These are phyloP conservation scores for Gracilaria gracilis DNA, from an alignment of 23 red algal species.

Conservation along the genomic window DNA sequence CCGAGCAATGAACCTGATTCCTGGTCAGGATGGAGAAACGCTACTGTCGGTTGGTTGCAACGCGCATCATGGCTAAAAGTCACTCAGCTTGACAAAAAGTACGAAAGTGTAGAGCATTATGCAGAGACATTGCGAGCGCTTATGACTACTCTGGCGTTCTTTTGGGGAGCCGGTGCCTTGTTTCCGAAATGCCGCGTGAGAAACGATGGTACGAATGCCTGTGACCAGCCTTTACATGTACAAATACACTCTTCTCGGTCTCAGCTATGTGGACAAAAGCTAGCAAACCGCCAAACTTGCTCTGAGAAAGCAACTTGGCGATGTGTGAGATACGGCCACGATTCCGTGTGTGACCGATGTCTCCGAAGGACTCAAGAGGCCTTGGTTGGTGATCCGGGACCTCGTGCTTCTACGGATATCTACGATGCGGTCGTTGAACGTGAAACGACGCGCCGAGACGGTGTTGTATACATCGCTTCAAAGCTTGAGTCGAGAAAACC, in stretches of 20 bases:
- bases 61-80: constrained; percentile 18
- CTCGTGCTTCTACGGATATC: constrained; percentile 55
- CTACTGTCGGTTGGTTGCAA: constrained; percentile 57
- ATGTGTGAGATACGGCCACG: constrained; percentile 41
- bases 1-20: neutral
- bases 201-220: constrained; percentile 21
- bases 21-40: constrained; percentile 44
- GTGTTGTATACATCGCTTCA: constrained; percentile 43
- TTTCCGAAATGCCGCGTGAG: constrained; percentile 50
- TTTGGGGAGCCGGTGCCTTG: constrained; percentile 61
- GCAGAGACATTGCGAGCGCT: constrained; percentile 29
- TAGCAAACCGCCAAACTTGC: constrained; percentile 21
- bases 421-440: constrained; percentile 65
- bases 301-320: constrained; percentile 16
- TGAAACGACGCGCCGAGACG: constrained; percentile 41
- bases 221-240: constrained; percentile 36
- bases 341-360: constrained; percentile 34
- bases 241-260: neutral
- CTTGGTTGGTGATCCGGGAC: constrained; percentile 32
- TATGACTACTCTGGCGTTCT: constrained; percentile 51
- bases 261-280: neutral
- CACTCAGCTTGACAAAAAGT: neutral
- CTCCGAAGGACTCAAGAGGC: constrained; percentile 4
- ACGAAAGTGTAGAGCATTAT: constrained; percentile 65
- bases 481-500: constrained; percentile 55